A percentile compares a stretch with the other conserved stretches of the same genome.
Evolutionary conservation across 2,329 filamentous ascomycete species (phyloP).

Genomic region (Thielaviopsis punctulata): DNA sequence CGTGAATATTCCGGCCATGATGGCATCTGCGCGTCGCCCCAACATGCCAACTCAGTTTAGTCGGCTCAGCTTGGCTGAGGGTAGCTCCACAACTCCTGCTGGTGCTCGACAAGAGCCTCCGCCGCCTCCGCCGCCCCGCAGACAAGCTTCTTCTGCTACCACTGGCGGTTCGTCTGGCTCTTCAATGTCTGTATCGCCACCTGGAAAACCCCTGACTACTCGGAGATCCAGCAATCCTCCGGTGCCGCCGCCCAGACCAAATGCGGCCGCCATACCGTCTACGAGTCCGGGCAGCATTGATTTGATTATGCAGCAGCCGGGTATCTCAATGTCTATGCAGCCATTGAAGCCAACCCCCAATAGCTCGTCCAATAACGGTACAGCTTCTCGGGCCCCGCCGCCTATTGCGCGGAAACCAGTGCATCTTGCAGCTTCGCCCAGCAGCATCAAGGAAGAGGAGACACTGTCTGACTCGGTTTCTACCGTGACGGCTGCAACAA

Average conservation of each 20-base stretch:
- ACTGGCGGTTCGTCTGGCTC: not conserved
- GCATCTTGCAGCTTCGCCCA: constrained; percentile 25
- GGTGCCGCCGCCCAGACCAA: constrained; percentile 15
- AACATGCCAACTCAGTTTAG: constrained; percentile 28
- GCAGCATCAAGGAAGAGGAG: constrained; percentile 5
- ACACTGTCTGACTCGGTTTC: not conserved
- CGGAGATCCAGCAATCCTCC: not conserved
- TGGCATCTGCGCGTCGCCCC: not conserved
- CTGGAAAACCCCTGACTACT: constrained; percentile 11
- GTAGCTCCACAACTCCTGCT: constrained; percentile 13
- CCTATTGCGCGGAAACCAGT: constrained; percentile 47
- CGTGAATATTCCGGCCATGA: constrained; percentile 27
- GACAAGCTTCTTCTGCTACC: constrained; percentile 17
- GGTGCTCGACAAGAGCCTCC: constrained; percentile 23
- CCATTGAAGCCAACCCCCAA: constrained; percentile 20
- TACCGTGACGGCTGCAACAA: not conserved
- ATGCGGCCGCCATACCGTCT: constrained; percentile 7
- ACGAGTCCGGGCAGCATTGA: constrained; percentile 4
- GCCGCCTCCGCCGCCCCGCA: constrained; percentile 28
- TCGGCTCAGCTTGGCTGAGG: constrained; percentile 26
- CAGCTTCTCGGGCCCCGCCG: constrained; percentile 24
- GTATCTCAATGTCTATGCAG: not conserved
- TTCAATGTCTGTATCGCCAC: constrained; percentile 12
- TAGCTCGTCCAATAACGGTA: constrained; percentile 20
- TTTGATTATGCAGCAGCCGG: not conserved